phyloP scores from a whole-genome alignment of 495 filamentous ascomycete species.

The Talaromyces ruber region DNA sequence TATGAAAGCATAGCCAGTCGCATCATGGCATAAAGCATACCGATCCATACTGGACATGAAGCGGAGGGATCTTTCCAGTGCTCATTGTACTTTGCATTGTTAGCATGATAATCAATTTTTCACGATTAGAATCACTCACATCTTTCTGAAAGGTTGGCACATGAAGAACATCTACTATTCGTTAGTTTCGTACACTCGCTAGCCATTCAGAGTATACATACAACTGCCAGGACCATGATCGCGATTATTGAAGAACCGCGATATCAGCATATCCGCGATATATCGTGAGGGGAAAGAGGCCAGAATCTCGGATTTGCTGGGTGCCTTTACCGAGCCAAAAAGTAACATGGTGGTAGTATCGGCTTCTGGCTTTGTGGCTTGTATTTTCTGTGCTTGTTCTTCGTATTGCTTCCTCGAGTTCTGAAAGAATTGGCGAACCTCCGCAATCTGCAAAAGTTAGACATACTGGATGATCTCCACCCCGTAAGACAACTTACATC shows the following conservation, averaged over 20 bases:
- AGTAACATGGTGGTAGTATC: slow-evolving; percentile 59
- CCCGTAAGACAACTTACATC: slow-evolving; percentile 47
- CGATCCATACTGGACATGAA: slow-evolving; percentile 81
- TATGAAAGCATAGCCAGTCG: slow-evolving; percentile 89
- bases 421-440: slow-evolving; percentile 84
- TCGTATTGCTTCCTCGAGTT: slow-evolving; percentile 63
- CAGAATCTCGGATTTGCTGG: slow-evolving; percentile 66
- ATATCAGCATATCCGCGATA: slow-evolving; percentile 69
- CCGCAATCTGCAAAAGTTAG: slow-evolving; percentile 58
- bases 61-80: slow-evolving; percentile 82
- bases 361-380: slow-evolving; percentile 52
- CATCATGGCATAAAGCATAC: slow-evolving; percentile 79
- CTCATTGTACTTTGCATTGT: slow-evolving; percentile 54
- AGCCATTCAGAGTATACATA: slow-evolving; percentile 6
- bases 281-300: slow-evolving; percentile 71
- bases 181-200: slow-evolving; percentile 24
- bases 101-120: not conserved
- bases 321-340: slow-evolving; percentile 59
- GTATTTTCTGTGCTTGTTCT: slow-evolving; percentile 53
- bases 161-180: slow-evolving; percentile 65
- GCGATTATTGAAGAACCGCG: slow-evolving; percentile 68
- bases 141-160: slow-evolving; percentile 74
- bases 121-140: slow-evolving; percentile 15
- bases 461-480: slow-evolving; percentile 5
- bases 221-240: slow-evolving; percentile 42